Percentiles rank a stretch among this genome's conserved stretches.
Evolutionary conservation across 768 basidiomycete species (phyloP).

Genomic region (Kwoniella sp.): DNA sequence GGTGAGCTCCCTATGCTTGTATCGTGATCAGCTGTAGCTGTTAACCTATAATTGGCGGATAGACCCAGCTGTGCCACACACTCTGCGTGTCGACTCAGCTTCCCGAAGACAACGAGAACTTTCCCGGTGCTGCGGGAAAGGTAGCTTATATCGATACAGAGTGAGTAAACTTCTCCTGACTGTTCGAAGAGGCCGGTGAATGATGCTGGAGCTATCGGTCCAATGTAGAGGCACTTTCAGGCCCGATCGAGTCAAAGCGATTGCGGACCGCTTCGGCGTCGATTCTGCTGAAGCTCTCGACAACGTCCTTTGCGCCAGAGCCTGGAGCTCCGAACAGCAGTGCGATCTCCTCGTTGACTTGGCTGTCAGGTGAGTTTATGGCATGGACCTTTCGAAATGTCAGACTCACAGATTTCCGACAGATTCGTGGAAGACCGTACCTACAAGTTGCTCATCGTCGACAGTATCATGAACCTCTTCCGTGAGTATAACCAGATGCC

Average conservation of each 20-base stretch:
- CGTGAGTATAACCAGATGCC: slow-evolving; percentile 56
- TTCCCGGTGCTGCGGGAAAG: slow-evolving; percentile 85
- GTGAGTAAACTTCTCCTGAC: slow-evolving; percentile 15
- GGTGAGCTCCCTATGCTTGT: slow-evolving; percentile 36
- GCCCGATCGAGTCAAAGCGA: slow-evolving; percentile 85
- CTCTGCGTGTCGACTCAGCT: slow-evolving; percentile 89
- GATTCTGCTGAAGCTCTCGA: slow-evolving; percentile 71
- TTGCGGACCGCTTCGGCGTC: slow-evolving; percentile 93
- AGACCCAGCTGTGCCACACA: slow-evolving; percentile 93
- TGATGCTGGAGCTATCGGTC: slow-evolving; percentile 2
- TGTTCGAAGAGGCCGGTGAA: neutral
- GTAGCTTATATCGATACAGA: slow-evolving; percentile 57
- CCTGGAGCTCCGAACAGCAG: slow-evolving; percentile 48
- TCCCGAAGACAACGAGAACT: slow-evolving; percentile 78
- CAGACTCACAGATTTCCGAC: slow-evolving; percentile 3
- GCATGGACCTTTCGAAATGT: neutral
- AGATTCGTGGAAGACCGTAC: slow-evolving; percentile 50
- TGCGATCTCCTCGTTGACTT: slow-evolving; percentile 53
- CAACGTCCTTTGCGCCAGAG: slow-evolving; percentile 82
- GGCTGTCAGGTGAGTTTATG: slow-evolving; percentile 44
- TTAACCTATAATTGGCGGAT: neutral
- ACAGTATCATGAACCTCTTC: slow-evolving; percentile 97
- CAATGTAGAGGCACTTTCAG: slow-evolving; percentile 63
- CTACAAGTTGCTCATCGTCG: slow-evolving; percentile 71
- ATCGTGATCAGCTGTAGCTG: neutral